Conservation (phyloP, 805 yeast genomes). For the Pichia heedii region DNA sequence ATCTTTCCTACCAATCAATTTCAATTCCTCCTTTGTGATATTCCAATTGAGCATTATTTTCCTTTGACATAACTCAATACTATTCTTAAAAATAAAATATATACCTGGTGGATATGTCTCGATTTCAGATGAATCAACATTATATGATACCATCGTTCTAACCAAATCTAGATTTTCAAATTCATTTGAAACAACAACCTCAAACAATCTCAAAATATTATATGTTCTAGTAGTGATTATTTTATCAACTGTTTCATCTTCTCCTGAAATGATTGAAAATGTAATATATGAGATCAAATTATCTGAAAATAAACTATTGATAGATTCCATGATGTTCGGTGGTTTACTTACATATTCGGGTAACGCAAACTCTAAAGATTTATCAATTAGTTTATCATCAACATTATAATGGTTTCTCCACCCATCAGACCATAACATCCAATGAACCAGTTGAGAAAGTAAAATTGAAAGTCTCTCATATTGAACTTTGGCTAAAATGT, state of each 20-base stretch:
- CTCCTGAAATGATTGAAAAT: constrained; percentile 61
- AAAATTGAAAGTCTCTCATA: constrained; percentile 40
- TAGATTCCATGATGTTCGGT: constrained; percentile 49
- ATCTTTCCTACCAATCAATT: constrained; percentile 63
- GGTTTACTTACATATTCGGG: constrained; percentile 44
- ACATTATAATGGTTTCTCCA: constrained; percentile 55
- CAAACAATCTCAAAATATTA: constrained; percentile 51
- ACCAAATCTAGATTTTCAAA: constrained; percentile 47
- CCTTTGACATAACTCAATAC: constrained; percentile 45
- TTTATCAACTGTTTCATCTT: constrained; percentile 48
- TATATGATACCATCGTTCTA: constrained; percentile 50
- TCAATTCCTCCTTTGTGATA: constrained; percentile 31
- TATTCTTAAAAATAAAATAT: constrained; percentile 55
- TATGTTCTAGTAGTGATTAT: constrained; percentile 59
- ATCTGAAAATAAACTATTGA: constrained; percentile 40
- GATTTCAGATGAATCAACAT: constrained; percentile 40
- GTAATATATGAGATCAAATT: constrained; percentile 48
- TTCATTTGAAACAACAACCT: constrained; percentile 46
- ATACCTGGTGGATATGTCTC: constrained; percentile 73
- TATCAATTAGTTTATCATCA: constrained; percentile 29
- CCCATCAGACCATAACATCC: constrained; percentile 66
- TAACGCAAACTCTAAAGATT: constrained; percentile 30
- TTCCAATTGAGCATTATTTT: constrained; percentile 42
- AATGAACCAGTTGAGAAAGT: constrained; percentile 49
- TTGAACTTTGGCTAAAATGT: constrained; percentile 33